Base-by-base conservation (phyloP, 2,329 filamentous ascomycete genomes). In the Claviceps sp. region DNA sequence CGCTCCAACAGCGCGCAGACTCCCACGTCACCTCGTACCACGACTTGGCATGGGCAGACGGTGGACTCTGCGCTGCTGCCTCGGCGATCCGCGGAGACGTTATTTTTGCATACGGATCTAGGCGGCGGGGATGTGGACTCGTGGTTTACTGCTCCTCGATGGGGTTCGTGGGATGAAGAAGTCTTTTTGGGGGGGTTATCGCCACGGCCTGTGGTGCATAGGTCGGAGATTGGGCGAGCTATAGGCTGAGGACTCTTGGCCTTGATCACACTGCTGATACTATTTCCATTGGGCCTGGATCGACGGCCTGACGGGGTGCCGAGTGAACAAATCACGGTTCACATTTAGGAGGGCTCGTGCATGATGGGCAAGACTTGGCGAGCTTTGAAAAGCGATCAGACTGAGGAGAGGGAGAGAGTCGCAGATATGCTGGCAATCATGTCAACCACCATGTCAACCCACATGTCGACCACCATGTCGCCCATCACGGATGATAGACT, bases 161-260 rank as follows among this genome's bases (percentile, higher is more conserved):
- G 70, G 55, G 56, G 72, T 24, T 73, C 71, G 9, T 68, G 73
- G 30, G 72, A 73, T 6, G 72, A 79, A 4, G 73, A 77, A 8
- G 58, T 66, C 41, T 63, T 67, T 18, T 55, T 71, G 7, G 71
- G 67, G 5, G 75, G 72, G 2, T 61, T 78, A 5, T 75, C 76
- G 20, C 74, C 76, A 2, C 71, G 73, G 8, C 74, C 75, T 13
- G 61, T 70, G 30, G 63, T 76, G 49, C 69, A 68, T 52, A 64
- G 69, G 52, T 70, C 69, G 11, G 70, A 73, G 47, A 79, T 79
- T 63, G 77, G 77, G 5, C 69, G 72, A 30, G 76, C 76, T 3
- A 72, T 79, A 50, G 76, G 76, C n/a, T 79, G 68, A 24, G 20
- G 11, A 7, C 11, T 44, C 22, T 26, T 14, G 16, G 9, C 2